Conservation (phyloP, 345 rosid species). For the Gynandropsis gynandra region DNA sequence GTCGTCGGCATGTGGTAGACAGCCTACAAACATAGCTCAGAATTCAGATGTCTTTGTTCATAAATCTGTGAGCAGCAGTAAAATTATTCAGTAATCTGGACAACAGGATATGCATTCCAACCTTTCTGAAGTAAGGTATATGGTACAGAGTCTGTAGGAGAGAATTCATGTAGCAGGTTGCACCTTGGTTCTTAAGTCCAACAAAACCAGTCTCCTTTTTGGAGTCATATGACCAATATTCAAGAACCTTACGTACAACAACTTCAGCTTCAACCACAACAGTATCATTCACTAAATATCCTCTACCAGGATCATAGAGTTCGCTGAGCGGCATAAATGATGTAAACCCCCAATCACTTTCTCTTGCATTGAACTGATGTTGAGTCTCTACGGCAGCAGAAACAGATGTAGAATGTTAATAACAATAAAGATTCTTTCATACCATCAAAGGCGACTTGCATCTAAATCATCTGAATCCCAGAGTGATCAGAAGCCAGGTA, state of each 20-base stretch:
- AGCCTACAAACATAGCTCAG: slow-evolving; percentile 46
- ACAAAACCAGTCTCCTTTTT: slow-evolving; percentile 98
- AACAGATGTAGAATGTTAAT: slow-evolving; percentile 6
- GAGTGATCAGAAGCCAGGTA: too few relatives aligned
- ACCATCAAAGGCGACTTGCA: background rate
- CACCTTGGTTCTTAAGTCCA: slow-evolving; percentile 98
- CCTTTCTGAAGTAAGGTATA: slow-evolving; percentile 93
- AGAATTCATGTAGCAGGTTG: slow-evolving; percentile 98
- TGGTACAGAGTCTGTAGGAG: slow-evolving; percentile 86
- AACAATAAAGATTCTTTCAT: background rate
- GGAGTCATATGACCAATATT: slow-evolving; percentile 94
- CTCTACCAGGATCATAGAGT: slow-evolving; percentile 76
- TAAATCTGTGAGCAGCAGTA: background rate
- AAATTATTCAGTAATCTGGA: slow-evolving; percentile 3
- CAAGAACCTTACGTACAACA: slow-evolving; percentile 69
- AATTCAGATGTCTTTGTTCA: slow-evolving; percentile 18
- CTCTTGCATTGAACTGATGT: slow-evolving; percentile 92
- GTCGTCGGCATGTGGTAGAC: slow-evolving; percentile 99
- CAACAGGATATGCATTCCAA: slow-evolving; percentile 23
- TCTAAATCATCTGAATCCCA: slow-evolving; percentile 2
- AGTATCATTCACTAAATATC: slow-evolving; percentile 69
- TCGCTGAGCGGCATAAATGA: slow-evolving; percentile 92
- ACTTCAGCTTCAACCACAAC: slow-evolving; percentile 92
- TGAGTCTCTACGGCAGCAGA: slow-evolving; percentile 61
- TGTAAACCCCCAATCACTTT: slow-evolving; percentile 99